Conservation (phyloP, 805 yeast species). For the Candida krabiensis region DNA sequence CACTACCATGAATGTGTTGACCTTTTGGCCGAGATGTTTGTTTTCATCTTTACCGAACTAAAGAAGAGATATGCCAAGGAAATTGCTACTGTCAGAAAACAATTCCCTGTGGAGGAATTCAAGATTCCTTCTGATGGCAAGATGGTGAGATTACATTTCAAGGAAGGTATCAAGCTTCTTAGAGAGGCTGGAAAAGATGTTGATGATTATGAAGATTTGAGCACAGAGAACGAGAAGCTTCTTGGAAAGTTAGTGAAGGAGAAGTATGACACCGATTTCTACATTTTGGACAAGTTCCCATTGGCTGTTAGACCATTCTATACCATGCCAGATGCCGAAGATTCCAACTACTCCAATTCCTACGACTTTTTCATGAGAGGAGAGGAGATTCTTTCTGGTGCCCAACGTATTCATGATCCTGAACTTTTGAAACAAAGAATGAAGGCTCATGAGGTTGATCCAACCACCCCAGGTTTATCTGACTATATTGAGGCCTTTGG, state of each 20-base stretch:
- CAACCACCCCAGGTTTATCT: constrained; percentile 74
- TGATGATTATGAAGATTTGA: constrained; percentile 85
- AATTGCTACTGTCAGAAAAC: constrained; percentile 86
- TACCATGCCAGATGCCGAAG: constrained; percentile 97
- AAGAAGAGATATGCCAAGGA: constrained; percentile 77
- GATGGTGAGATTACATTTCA: constrained; percentile 86
- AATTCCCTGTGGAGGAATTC: constrained; percentile 97
- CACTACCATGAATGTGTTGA: constrained; percentile 90
- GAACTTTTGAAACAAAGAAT: constrained; percentile 79
- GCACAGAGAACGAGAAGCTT: constrained; percentile 92
- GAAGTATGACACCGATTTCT: constrained; percentile 95
- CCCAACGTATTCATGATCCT: constrained; percentile 98
- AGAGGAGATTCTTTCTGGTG: constrained; percentile 98
- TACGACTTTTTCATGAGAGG: constrained; percentile 99
- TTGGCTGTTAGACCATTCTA: constrained; percentile 95
- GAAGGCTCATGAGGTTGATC: constrained; percentile 79
- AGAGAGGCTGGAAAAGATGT: constrained; percentile 84
- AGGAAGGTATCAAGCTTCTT: constrained; percentile 86
- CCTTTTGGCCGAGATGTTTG: constrained; percentile 61
- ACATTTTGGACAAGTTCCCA: constrained; percentile 98
- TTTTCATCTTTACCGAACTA: constrained; percentile 84
- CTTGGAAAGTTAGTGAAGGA: constrained; percentile 91
- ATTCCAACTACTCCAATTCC: constrained; percentile 92
- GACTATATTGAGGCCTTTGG: constrained; percentile 92
- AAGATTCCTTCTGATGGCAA: constrained; percentile 90